Evolutionary conservation across 2,329 filamentous ascomycete species (phyloP), one percentile per base, ranked within the genome.

Genomic region (Ploettnerulaceae sp.): DNA sequence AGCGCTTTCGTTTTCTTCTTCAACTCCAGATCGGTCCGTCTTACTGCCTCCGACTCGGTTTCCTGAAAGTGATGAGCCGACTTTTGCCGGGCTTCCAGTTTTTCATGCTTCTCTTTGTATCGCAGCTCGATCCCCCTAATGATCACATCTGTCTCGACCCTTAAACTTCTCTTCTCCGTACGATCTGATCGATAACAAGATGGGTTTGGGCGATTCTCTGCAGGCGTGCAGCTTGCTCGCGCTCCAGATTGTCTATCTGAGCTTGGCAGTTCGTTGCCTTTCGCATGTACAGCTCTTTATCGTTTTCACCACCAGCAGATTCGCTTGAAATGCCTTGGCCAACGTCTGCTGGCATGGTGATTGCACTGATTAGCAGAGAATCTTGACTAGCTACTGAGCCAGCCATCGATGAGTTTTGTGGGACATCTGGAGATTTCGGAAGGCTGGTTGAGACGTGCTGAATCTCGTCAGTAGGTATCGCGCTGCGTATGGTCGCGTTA

Each of bases 1-100:
- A 44, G 12, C 24, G 41, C 41, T 7, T 33, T 26, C 15, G 4
- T 36, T 11, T 25, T 36, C 31, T 29, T 44, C 22, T 35, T 35
- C 14, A 44, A 9, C 14, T 35, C 31, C 24, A 8, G 4, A n/a
- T 14, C 31, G 28, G 26, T 44, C 21, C 32, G 14, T 9, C 21
- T 9, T 25, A 44, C n/a, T 0, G 22, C 32, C 22, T 35, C 31
- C 22, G 20, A 8, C 41, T 44, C 41, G 9, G n/a, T 7, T 12
- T 44, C 31, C 12, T 24, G 35, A 14, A 15, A 14, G 20, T 14
- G 15, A 3, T 12, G 7, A 9, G 36, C 12, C n/a, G 26, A 20
- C 2, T 17, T 9, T n/a, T 35, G 31, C 21, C 21, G 31, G 3
- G 22, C n/a, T 8, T 29, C 25, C 8, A 44, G 12, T 3, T 21